These are phyloP conservation scores for Adansonia grandidieri DNA, from an alignment of 441 rosid species.

Conservation along the genomic window DNA sequence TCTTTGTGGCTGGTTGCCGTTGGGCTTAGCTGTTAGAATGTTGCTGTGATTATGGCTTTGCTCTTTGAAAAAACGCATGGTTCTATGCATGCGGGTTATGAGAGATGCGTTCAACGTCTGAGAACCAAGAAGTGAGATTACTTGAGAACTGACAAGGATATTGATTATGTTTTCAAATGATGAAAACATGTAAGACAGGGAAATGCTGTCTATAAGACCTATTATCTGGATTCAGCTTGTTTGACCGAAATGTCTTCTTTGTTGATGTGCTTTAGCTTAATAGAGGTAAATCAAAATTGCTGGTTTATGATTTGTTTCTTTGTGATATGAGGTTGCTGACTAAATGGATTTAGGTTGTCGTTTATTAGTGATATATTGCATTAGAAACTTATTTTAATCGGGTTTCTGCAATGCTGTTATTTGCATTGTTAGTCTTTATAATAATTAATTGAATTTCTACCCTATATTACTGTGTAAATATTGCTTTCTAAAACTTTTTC, in stretches of 20 bases:
- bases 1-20: neutral
- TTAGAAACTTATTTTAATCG: neutral
- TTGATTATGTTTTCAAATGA: neutral
- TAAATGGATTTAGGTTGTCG: neutral
- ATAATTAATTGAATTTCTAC: neutral
- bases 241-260: neutral
- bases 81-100: neutral
- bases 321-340: neutral
- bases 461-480: neutral
- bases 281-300: neutral
- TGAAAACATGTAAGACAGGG: neutral
- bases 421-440: neutral
- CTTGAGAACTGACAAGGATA: neutral
- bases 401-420: neutral
- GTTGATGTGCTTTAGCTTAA: neutral
- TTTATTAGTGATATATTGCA: neutral
- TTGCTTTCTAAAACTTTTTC: neutral
- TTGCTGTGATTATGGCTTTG: conserved; percentile 15
- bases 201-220: conserved; percentile 13
- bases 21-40: conserved; percentile 1
- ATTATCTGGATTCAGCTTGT: neutral
- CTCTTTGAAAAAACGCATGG: neutral
- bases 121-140: too few relatives aligned
- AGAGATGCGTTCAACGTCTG: too few relatives aligned
- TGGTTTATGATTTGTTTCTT: neutral